Evolutionary conservation across 2,329 filamentous ascomycete genomes (phyloP).

Genomic region (Paecilomyces sp.): DNA sequence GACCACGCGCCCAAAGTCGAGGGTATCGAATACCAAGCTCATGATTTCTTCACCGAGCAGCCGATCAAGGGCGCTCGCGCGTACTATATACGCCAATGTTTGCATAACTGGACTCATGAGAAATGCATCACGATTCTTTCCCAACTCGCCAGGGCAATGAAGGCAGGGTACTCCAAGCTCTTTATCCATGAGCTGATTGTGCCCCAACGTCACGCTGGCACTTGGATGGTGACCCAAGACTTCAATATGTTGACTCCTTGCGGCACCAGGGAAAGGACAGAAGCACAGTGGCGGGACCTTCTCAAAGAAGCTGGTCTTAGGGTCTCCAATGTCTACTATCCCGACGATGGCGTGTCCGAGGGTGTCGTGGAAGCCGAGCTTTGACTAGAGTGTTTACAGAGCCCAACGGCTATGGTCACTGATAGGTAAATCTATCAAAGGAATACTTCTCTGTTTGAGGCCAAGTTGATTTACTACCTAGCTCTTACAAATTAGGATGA

Average conservation of each 20-base stretch:
- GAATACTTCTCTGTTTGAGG: too few relatives aligned
- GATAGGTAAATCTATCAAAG: too few relatives aligned
- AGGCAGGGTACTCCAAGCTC: constrained; percentile 2
- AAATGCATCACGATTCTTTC: constrained; percentile 12
- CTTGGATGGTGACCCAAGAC: background rate
- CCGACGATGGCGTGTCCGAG: background rate
- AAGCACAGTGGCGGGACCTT: background rate
- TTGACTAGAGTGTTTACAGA: background rate
- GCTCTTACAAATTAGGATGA: too few relatives aligned
- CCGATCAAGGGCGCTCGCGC: constrained; percentile 15
- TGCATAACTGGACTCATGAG: constrained; percentile 18
- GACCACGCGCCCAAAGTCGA: background rate
- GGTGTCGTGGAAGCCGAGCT: background rate
- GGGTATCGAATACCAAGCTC: background rate
- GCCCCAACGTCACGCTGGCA: background rate
- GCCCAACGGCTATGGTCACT: too few relatives aligned
- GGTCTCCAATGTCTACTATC: background rate
- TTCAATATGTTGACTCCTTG: background rate
- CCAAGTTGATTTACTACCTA: too few relatives aligned
- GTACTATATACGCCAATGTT: constrained; percentile 18
- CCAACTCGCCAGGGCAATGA: constrained; percentile 1
- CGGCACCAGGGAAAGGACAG: background rate
- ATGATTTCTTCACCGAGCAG: constrained; percentile 13
- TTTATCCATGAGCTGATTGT: constrained; percentile 3
- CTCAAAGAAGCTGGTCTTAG: background rate